Evolutionary conservation across 139 green algal genomes (phyloP), one percentile per base, ranked within the genome.

Genomic region (Coelastrella sp.): DNA sequence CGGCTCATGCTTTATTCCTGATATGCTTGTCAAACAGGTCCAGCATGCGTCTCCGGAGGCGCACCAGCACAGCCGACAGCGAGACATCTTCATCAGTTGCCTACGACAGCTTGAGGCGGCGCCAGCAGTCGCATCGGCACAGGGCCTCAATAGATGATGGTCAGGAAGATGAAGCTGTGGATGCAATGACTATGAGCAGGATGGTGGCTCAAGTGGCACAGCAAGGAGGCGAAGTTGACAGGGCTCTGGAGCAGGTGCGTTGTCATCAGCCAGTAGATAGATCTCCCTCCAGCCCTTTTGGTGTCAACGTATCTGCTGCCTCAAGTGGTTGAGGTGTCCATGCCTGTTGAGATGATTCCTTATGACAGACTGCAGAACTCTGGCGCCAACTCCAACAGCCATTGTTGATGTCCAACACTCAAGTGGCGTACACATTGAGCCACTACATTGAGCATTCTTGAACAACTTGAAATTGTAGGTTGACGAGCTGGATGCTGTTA

Each of bases 21-120:
- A n/a, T n/a, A n/a, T n/a, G n/a, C n/a, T n/a, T n/a, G n/a, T n/a
- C n/a, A n/a, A n/a, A 51, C 34, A 83, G 75, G 57, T 59, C 76
- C 60, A 84, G 78, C 62, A 84, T 84, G 78, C 78, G 78, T 4
- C 78, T 84, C 27, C 78, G 78, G 23, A 62, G 60, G 4, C 78
- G 78, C 27, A 35, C 25, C 37, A 84, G 78, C 60, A 53, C 15
- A 17, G 78, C 78, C 48, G 78, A 84, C 60, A 82, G 75, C 35
- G 75, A 82, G 8, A 38, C 53, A 11, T 82, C 75, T 3, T 59
- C 75, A n/a, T 32, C 53, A 32, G 53, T 21, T 9, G 6, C 53
- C 5, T 71, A 51, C 23, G 38, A 35, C 75, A 71, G 75, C 75
- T 53, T 82, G 35, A 35, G 53, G 21, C 75, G 71, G 75, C 75